A percentile compares a stretch with the other conserved stretches of the same genome.
Conservation (phyloP, 176 grass and related monocot genomes). For the Aechmea fasciata region DNA sequence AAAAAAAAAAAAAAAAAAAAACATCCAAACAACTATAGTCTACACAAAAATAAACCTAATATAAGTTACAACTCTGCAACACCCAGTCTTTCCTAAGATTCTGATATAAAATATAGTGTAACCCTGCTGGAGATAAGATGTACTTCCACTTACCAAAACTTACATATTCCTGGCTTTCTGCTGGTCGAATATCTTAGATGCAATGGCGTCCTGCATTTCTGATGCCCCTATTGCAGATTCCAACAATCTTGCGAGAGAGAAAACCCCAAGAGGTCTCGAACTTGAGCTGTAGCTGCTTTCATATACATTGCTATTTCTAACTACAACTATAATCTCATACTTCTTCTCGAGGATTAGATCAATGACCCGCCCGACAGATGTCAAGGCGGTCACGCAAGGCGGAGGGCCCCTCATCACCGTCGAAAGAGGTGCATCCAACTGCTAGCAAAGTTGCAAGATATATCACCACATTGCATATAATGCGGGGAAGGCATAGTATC, state of each 20-base stretch:
- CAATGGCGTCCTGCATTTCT: background rate
- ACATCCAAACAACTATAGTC: too few species aligned
- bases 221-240: slow-evolving; percentile 13
- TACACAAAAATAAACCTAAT: too few species aligned
- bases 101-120: too few species aligned
- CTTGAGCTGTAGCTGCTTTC: slow-evolving; percentile 49
- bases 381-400: slow-evolving; percentile 48
- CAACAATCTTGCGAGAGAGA: slow-evolving; percentile 43
- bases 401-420: slow-evolving; percentile 54
- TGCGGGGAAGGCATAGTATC: background rate
- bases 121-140: too few species aligned
- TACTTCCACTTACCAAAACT: background rate
- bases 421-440: slow-evolving; percentile 69
- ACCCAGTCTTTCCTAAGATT: too few species aligned
- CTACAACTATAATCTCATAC: slow-evolving; percentile 52
- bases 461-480: background rate
- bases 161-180: slow-evolving; percentile 2
- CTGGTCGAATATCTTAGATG: background rate
- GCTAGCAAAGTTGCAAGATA: slow-evolving; percentile 5
- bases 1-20: too few species aligned
- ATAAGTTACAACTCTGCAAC: too few species aligned
- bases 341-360: slow-evolving; percentile 61
- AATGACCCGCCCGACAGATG: slow-evolving; percentile 54
- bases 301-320: slow-evolving; percentile 48
- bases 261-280: slow-evolving; percentile 62